These are phyloP conservation scores for Colletotrichum gigasporum DNA, from an alignment of 2,329 filamentous ascomycete species.

Conservation along the genomic window DNA sequence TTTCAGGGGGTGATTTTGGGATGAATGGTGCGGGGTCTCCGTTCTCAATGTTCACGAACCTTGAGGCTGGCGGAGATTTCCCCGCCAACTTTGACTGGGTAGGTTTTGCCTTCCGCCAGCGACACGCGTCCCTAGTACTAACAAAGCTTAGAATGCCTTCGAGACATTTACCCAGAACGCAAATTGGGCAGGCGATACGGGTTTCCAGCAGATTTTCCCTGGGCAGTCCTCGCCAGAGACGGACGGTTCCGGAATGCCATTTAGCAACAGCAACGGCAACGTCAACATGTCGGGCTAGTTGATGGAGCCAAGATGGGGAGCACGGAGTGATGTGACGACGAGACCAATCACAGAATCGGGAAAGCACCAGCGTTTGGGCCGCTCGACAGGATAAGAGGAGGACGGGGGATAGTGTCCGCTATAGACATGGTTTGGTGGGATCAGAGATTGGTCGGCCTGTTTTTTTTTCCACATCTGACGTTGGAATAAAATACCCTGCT, in stretches of 20 bases:
- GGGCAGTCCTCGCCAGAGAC: constrained; percentile 26
- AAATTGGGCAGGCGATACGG: constrained; percentile 61
- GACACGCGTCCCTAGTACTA: constrained; percentile 29
- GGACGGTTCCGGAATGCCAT: constrained; percentile 14
- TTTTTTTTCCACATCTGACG: neutral
- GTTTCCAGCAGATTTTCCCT: constrained; percentile 56
- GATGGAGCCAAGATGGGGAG: neutral
- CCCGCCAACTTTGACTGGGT: constrained; percentile 68
- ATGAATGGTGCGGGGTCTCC: constrained; percentile 53
- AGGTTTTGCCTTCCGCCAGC: constrained; percentile 38
- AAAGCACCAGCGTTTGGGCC: neutral
- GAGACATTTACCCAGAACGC: constrained; percentile 67
- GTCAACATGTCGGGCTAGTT: constrained; percentile 22
- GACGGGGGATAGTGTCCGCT: neutral
- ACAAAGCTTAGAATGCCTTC: constrained; percentile 57
- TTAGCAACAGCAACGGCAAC: constrained; percentile 1
- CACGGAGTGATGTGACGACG: constrained; percentile 6
- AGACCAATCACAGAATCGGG: constrained; percentile 9
- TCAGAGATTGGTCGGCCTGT: neutral
- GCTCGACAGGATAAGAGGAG: neutral
- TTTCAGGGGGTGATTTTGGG: constrained; percentile 43
- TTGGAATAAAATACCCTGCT: constrained; percentile 26
- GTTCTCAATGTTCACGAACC: constrained; percentile 62
- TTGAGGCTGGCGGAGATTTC: constrained; percentile 48
- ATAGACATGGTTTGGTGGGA: constrained; percentile 1